These are phyloP conservation scores for Hippophae tibetana DNA, from an alignment of 306 rosid species.

Conservation along the genomic window DNA sequence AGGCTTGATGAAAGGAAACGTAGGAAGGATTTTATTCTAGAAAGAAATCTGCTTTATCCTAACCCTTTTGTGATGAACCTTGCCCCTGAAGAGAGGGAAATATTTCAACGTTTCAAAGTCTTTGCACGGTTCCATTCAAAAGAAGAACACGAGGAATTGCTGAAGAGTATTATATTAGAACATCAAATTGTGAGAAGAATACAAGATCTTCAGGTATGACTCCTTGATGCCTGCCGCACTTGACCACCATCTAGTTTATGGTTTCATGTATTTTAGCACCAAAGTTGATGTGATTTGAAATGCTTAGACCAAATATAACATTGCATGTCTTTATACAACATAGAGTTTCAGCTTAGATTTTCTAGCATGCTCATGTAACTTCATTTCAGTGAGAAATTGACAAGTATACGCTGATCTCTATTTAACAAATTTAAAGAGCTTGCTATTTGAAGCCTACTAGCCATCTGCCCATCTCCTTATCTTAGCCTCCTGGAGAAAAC, in stretches of 20 bases:
- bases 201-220: conserved; percentile 70
- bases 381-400: no score
- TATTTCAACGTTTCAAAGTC: conserved; percentile 56
- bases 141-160: conserved; percentile 56
- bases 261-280: not conserved
- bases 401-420: no score
- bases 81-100: conserved; percentile 55
- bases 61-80: conserved; percentile 61
- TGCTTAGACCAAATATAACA: no score
- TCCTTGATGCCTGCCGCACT: not conserved
- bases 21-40: conserved; percentile 64
- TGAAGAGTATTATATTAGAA: conserved; percentile 58
- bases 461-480: no score
- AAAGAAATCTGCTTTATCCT: conserved; percentile 66
- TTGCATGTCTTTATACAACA: not conserved
- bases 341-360: not conserved
- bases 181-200: conserved; percentile 56
- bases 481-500: no score
- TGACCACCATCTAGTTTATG: not conserved
- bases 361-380: not conserved
- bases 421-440: no score
- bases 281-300: not conserved
- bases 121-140: conserved; percentile 75
- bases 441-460: no score
- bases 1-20: conserved; percentile 88